These are phyloP conservation scores for Flaveria floridana DNA, from an alignment of 140 eudicot species.

Conservation along the genomic window DNA sequence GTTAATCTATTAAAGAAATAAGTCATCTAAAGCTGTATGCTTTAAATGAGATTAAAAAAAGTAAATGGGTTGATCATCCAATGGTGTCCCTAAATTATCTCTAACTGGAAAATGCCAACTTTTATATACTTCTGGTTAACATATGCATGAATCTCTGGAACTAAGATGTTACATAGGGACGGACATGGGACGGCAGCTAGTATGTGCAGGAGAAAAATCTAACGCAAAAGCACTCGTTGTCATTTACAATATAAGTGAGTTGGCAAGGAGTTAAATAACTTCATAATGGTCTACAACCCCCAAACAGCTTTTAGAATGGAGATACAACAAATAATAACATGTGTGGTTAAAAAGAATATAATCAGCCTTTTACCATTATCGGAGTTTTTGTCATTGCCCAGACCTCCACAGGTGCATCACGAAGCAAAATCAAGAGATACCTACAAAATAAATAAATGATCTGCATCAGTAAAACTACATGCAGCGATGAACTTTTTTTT, in stretches of 20 bases:
- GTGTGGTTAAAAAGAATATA: slow-evolving; percentile 8
- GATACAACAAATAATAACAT: slow-evolving; percentile 4
- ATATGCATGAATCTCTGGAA: not conserved
- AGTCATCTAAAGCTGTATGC: not conserved
- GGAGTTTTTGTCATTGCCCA: slow-evolving; percentile 99
- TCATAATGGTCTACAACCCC: not conserved
- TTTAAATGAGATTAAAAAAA: not conserved
- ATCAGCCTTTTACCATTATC: slow-evolving; percentile 60
- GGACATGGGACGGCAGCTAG: slow-evolving; percentile 15
- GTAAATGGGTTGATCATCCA: not conserved
- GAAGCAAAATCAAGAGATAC: slow-evolving; percentile 82
- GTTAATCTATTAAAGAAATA: not conserved
- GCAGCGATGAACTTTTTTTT: slow-evolving; percentile 1
- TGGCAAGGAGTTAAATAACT: not conserved
- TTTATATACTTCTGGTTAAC: not conserved
- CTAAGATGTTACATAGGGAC: not conserved
- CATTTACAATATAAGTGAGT: not conserved
- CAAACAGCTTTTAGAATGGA: not conserved
- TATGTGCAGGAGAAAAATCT: not conserved
- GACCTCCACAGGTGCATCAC: slow-evolving; percentile 98
- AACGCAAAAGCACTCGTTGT: not conserved
- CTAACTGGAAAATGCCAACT: not conserved
- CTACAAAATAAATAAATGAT: slow-evolving; percentile 41
- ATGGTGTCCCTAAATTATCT: not conserved
- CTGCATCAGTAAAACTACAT: not conserved